Percentiles rank a stretch among this genome's conserved stretches.
Evolutionary conservation across 2,329 filamentous ascomycete species (phyloP).

Genomic region (Colletotrichum echinochloae): DNA sequence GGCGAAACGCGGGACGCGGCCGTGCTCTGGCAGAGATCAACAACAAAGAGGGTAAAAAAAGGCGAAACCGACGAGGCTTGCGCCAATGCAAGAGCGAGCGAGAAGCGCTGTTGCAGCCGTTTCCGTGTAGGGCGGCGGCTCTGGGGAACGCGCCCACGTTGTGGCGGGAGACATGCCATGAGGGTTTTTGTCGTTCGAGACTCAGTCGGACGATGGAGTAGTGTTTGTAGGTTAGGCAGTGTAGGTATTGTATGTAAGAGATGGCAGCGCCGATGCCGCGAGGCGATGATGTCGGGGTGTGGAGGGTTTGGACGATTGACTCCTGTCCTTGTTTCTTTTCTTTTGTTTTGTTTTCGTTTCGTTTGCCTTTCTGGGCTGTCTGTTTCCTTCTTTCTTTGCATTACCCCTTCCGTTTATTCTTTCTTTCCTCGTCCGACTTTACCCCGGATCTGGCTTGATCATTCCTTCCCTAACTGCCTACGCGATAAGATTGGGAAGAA

Average conservation of each 20-base stretch:
- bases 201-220: too few species aligned
- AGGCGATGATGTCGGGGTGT: neutral
- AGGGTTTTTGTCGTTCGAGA: neutral
- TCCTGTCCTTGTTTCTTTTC: neutral
- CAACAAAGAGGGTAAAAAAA: slow-evolving; percentile 18
- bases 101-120: slow-evolving; percentile 23
- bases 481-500: neutral
- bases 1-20: slow-evolving; percentile 1
- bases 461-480: neutral
- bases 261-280: neutral
- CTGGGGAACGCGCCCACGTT: neutral
- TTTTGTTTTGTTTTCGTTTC: neutral
- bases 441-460: neutral
- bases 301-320: slow-evolving; percentile 10
- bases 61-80: slow-evolving; percentile 30
- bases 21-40: slow-evolving; percentile 11
- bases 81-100: slow-evolving; percentile 15
- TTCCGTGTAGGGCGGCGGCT: slow-evolving; percentile 1
- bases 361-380: too few species aligned
- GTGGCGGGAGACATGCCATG: neutral
- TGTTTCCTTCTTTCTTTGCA: neutral
- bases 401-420: neutral
- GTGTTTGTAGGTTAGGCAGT: too few species aligned
- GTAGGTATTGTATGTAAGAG: too few species aligned
- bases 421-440: neutral